A percentile compares a stretch with the other conserved stretches of the same genome.
phyloP scores from a whole-genome alignment of 495 filamentous ascomycete genomes.

The Rusavskia elegans region DNA sequence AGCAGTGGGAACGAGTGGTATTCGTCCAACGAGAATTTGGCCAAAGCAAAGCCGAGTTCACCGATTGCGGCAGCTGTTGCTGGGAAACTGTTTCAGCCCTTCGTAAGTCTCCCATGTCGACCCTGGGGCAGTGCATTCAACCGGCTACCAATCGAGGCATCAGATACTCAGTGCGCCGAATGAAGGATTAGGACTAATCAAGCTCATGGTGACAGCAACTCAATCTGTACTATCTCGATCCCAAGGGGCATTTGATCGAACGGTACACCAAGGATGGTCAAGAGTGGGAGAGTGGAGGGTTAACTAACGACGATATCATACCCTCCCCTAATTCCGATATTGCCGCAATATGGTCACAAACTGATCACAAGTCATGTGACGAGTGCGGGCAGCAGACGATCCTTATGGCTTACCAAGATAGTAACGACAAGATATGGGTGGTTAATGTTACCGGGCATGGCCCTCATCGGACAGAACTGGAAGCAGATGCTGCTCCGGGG shows the following conservation, averaged over 20 bases:
- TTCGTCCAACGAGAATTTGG: background rate
- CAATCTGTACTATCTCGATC: background rate
- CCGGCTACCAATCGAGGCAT: background rate
- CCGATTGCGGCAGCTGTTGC: constrained; percentile 1
- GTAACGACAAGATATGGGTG: background rate
- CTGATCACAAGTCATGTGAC: background rate
- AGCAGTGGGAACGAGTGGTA: constrained; percentile 1
- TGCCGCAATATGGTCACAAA: background rate
- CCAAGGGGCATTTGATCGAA: background rate
- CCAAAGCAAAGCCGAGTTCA: background rate
- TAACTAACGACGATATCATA: background rate
- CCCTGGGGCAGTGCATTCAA: too few relatives aligned
- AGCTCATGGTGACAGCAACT: background rate
- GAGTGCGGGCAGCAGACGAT: background rate
- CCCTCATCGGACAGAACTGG: background rate
- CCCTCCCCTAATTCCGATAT: background rate
- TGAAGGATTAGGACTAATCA: background rate
- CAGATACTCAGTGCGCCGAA: background rate
- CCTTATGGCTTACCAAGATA: background rate
- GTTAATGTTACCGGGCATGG: background rate
- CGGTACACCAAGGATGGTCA: background rate
- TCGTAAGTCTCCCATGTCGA: background rate
- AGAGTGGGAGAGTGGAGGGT: background rate
- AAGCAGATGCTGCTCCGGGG: background rate
- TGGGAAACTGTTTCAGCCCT: background rate